phyloP scores from a whole-genome alignment of 139 green algal genomes.

The Klebsormidium nitens region DNA sequence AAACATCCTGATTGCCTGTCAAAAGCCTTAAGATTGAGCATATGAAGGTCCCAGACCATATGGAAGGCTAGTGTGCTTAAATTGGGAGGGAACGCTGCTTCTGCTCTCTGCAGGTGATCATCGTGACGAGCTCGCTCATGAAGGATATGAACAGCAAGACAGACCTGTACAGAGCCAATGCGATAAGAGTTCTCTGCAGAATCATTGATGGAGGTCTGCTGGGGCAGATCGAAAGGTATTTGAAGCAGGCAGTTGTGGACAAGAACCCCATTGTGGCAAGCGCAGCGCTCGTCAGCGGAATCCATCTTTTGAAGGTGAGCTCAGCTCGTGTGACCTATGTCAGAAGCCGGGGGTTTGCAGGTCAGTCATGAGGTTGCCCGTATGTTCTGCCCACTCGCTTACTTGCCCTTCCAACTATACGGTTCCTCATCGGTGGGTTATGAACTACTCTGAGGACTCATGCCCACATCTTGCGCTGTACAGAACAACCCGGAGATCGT shows the following conservation, averaged over 20 bases:
- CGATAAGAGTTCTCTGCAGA: conserved; percentile 92
- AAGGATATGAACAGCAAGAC: conserved; percentile 98
- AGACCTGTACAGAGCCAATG: conserved; percentile 93
- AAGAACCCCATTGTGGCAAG: conserved; percentile 74
- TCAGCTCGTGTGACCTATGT: too few species aligned
- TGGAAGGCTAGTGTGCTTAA: too few species aligned
- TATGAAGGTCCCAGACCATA: too few species aligned
- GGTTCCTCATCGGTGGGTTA: too few species aligned
- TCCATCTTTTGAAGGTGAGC: conserved; percentile 68
- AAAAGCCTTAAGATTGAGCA: too few species aligned
- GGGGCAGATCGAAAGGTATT: conserved; percentile 79
- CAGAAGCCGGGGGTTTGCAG: neutral
- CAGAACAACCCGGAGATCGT: conserved; percentile 84
- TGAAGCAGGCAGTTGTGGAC: conserved; percentile 98
- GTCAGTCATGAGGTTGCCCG: too few species aligned
- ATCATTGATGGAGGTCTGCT: conserved; percentile 80
- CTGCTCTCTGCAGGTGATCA: conserved; percentile 80
- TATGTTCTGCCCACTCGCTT: too few species aligned
- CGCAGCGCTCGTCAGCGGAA: conserved; percentile 74
- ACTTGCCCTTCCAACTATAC: too few species aligned
- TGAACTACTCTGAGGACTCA: too few species aligned
- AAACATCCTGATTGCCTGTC: too few species aligned
- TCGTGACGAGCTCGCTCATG: conserved; percentile 97
- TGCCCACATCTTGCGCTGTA: conserved; percentile 4
- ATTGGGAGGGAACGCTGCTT: too few species aligned